Evolutionary conservation across 75 land plant species (phyloP), one percentile per base, ranked within the genome.

Genomic region (Larix kaempferi): DNA sequence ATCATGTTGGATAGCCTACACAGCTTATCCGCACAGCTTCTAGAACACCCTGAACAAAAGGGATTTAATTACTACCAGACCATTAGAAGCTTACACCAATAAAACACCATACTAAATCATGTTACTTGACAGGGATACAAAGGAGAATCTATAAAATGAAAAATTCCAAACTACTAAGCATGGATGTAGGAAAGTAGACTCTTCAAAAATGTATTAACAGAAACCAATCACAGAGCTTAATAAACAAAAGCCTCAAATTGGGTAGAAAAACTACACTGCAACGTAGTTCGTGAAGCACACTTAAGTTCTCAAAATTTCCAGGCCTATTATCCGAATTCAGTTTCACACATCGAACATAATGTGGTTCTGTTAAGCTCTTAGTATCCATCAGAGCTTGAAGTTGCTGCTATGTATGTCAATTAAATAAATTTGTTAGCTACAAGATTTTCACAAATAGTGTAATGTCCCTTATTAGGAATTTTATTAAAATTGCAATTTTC

Each of bases 201-300:
- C 44, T 66, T 35, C 71, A 33, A 17, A 66, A 66, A 64, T 33
- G 1, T 19, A 29, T 37, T 66, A 17, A 66, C 35, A 33, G 16
- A 66, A 16, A 29, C 33, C 35, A 35, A 35, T 35, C 37, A 35
- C 37, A 35, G 37, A 35, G 37, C 37, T 35, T 35, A 59, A 57
- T 35, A 26, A 65, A 17, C 7, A 16, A 26, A 44, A 25, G 56
- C 55, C 44, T 25, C 0, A 29, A 33, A 25, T 22, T 65, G 59
- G 55, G 55, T 35, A 58, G 56, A 71, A 59, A 56, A 84, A 92
- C 77, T 77, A 97, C 99, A 84, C 99, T 98, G 83, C 99, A 98
- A 59, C 99, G 91, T 41, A 98, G 82, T 74, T 98, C 98, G 62
- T 98, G 99, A 17, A 98, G 65, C 49, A 95, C 93, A 80, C 93